phyloP scores from a whole-genome alignment of 1,284 basidiomycete genomes.

The Cutaneotrichosporon arboriforme region DNA sequence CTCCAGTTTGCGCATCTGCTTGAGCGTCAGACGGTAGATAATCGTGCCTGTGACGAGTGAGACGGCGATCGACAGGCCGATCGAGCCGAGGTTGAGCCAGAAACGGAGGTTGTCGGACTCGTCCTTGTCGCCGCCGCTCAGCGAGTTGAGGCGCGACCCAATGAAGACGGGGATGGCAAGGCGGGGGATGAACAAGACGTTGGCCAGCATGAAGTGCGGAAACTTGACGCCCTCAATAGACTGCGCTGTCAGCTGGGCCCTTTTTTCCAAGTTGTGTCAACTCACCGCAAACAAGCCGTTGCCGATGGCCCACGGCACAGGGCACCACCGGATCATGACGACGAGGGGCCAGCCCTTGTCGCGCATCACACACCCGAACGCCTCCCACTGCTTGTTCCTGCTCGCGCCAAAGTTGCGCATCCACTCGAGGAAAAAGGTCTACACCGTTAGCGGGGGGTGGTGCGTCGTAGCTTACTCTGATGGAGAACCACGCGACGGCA shows the following conservation, averaged over 20 bases:
- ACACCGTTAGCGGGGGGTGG: not conserved
- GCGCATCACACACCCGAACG: constrained; percentile 46
- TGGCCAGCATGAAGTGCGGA: constrained; percentile 45
- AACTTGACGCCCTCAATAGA: constrained; percentile 45
- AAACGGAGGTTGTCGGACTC: constrained; percentile 34
- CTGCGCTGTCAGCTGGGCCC: constrained; percentile 16
- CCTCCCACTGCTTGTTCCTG: constrained; percentile 45
- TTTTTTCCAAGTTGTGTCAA: not conserved
- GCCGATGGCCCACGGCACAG: constrained; percentile 45
- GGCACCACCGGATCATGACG: constrained; percentile 48
- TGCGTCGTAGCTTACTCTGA: constrained; percentile 31
- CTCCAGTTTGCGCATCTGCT: constrained; percentile 44
- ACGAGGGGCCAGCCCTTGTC: constrained; percentile 43
- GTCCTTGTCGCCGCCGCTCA: constrained; percentile 27
- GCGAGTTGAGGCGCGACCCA: constrained; percentile 42
- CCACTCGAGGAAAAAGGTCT: constrained; percentile 45
- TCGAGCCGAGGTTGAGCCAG: constrained; percentile 45
- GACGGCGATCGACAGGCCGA: constrained; percentile 29
- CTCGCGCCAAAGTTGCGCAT: constrained; percentile 31
- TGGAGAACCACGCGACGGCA: constrained; percentile 39
- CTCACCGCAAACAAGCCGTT: constrained; percentile 48
- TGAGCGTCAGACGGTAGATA: constrained; percentile 45
- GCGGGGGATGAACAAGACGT: constrained; percentile 33
- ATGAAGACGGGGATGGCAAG: constrained; percentile 46
- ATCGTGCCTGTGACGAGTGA: constrained; percentile 37